phyloP scores from a whole-genome alignment of 2,329 filamentous ascomycete species.

The Scopulariopsis brevicaulis region DNA sequence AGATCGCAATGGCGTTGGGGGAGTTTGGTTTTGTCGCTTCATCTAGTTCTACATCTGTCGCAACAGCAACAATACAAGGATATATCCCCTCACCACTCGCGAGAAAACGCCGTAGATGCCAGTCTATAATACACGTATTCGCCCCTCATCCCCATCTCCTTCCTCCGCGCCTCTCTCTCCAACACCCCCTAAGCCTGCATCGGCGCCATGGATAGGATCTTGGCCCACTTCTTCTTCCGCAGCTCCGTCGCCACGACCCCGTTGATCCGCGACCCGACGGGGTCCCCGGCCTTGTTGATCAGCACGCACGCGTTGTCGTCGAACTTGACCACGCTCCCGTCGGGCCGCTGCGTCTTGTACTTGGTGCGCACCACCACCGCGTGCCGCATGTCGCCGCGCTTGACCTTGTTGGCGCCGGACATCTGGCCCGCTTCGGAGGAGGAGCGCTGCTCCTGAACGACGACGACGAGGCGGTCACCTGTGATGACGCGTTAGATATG shows the following conservation, averaged over 20 bases:
- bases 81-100: neutral
- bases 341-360: conserved; percentile 76
- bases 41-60: neutral
- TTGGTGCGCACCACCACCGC: conserved; percentile 87
- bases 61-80: neutral
- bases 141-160: neutral
- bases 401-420: conserved; percentile 79
- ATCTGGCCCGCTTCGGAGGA: conserved; percentile 60
- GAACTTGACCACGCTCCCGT: conserved; percentile 85
- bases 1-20: neutral
- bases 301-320: conserved; percentile 98
- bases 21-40: neutral
- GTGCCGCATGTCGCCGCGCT: conserved; percentile 90
- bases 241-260: conserved; percentile 86
- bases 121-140: neutral
- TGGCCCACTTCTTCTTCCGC: conserved; percentile 90
- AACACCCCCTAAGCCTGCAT: conserved; percentile 36
- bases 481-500: conserved; percentile 2
- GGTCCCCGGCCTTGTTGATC: conserved; percentile 93
- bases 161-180: neutral
- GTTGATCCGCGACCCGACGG: conserved; percentile 84
- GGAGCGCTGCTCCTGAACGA: conserved; percentile 92
- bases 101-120: neutral
- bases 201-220: conserved; percentile 91
- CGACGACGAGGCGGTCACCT: conserved; percentile 96